A percentile compares a stretch with the other conserved stretches of the same genome.
Evolutionary conservation across 257 asterid genomes (phyloP).

Genomic region (Solanum okadae): DNA sequence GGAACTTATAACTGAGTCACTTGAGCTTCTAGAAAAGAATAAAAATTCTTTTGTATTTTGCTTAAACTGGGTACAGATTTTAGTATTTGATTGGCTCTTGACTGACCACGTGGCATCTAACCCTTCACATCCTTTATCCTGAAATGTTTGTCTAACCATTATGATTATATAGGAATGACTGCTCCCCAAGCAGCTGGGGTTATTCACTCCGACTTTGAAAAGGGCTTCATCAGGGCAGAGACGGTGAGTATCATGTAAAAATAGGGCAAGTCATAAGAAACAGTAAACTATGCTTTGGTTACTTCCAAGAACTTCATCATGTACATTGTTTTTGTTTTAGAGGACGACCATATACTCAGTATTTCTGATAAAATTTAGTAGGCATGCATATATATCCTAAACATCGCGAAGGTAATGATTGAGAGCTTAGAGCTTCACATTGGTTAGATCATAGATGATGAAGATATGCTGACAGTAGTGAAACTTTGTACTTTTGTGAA

Average conservation of each 20-base stretch:
- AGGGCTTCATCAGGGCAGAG: conserved; percentile 98
- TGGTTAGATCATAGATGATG: not conserved
- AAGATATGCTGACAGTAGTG: not conserved
- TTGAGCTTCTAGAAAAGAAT: not conserved
- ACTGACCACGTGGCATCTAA: not conserved
- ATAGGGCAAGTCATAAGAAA: not conserved
- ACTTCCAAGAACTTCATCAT: not conserved
- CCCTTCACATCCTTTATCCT: not conserved
- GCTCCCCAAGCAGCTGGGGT: conserved; percentile 99
- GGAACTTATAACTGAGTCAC: not conserved
- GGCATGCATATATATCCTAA: not conserved
- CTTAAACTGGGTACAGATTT: not conserved
- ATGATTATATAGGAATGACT: conserved; percentile 67
- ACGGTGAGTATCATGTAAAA: conserved; percentile 43
- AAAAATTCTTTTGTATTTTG: not conserved
- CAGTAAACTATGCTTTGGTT: not conserved
- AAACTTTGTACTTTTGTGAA: not conserved
- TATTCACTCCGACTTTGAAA: conserved; percentile 93
- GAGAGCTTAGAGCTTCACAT: not conserved
- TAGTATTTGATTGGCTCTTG: not conserved
- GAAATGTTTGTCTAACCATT: not conserved
- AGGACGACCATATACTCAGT: not conserved
- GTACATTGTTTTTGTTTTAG: not conserved
- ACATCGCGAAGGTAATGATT: not conserved
- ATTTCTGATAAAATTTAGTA: not conserved